Percentiles rank a stretch among this genome's conserved stretches.
Evolutionary conservation across 768 basidiomycete species (phyloP).

Genomic region (Saitozyma sp.): DNA sequence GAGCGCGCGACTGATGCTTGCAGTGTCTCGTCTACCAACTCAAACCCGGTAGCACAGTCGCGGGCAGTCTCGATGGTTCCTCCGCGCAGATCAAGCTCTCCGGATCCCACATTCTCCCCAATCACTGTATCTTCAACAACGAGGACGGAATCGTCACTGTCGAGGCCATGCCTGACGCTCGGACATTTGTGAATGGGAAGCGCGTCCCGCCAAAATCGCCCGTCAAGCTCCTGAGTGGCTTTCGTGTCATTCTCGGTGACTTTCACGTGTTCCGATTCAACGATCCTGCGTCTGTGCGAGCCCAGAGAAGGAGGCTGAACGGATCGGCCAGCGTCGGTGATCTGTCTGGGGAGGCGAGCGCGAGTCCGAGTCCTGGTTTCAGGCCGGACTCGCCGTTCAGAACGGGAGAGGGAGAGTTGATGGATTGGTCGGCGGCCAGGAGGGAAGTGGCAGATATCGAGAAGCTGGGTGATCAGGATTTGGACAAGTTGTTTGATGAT

Average conservation of each 20-base stretch:
- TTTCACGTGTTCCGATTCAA: constrained; percentile 97
- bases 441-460: constrained; percentile 92
- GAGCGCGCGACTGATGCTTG: background rate
- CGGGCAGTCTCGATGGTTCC: constrained; percentile 82
- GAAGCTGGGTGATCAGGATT: constrained; percentile 88
- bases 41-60: constrained; percentile 75
- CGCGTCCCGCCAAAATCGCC: constrained; percentile 73
- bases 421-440: constrained; percentile 97
- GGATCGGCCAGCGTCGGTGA: constrained; percentile 29
- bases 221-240: constrained; percentile 87
- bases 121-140: constrained; percentile 91
- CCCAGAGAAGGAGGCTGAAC: constrained; percentile 32
- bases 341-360: constrained; percentile 13
- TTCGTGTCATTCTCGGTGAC: constrained; percentile 94
- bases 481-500: constrained; percentile 76
- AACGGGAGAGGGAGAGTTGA: constrained; percentile 30
- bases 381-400: constrained; percentile 23
- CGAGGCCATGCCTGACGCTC: constrained; percentile 73
- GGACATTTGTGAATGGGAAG: constrained; percentile 84
- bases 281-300: constrained; percentile 44
- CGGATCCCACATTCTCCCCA: constrained; percentile 84
- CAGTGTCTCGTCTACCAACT: constrained; percentile 65
- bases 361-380: constrained; percentile 6
- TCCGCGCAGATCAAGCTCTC: constrained; percentile 84
- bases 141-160: constrained; percentile 79